Evolutionary conservation across 108 stramenopile genomes (phyloP), one percentile per base, ranked within the genome.

Genomic region (Skeletonema grethae): DNA sequence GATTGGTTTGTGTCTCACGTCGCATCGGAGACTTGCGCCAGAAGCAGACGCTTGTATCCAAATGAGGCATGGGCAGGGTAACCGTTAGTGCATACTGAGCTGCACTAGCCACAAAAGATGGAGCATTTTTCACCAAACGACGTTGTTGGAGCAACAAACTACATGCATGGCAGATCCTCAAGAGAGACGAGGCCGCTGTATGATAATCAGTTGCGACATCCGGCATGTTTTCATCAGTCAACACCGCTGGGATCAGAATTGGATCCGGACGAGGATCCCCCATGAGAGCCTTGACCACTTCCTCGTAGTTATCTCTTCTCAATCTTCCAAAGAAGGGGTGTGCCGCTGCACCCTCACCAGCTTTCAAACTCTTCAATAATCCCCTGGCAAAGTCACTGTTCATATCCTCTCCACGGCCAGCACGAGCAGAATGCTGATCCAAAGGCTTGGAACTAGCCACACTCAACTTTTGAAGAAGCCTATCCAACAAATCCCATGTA

Each of bases 121-220:
- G 92, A 3, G 98, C 91, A 75, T 98, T 98, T 85, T 97, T 97
- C 55, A 99, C 89, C 67, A 98, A 76, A 13, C 88, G 82, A 48
- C 96, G 75, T 82, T 99, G 99, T 59, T 99, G 97, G 0, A 97
- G 86, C 48, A 99, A 78, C 59, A 99, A 72, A 69, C 93, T 97
- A 71, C 98, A 98, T 1, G 97, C 89, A 79, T 99, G 94, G 31
- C 90, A 91, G 32, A 92, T 85, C 39, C 96, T 80, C 41, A 96
- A 91, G 28, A 98, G 82, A 34, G 92, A 95, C 4, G 91, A 92
- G 22, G 96, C 88, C 10, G 97, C 96, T 7, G 88, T 88, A 25
- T 87, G 80, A 70, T 90, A 97, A 50, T 93, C 82, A 3, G 86
- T 92, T 3, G 97, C 96, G 39, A 80, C 76, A 55, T 94, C 93